These are phyloP conservation scores for Citrullus mucosospermus DNA, from an alignment of 306 rosid species.

Conservation along the genomic window DNA sequence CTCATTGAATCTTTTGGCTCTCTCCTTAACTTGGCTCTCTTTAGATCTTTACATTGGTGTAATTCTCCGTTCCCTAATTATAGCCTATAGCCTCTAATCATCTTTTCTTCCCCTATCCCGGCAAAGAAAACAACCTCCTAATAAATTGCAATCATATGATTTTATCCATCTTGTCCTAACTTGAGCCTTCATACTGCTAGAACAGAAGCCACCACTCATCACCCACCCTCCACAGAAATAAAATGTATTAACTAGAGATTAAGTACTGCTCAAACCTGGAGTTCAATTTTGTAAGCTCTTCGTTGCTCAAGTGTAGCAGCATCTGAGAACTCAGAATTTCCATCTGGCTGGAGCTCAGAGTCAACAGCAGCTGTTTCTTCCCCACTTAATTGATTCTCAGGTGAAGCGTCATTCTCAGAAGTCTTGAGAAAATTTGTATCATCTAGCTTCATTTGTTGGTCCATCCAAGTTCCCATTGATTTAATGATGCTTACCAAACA, in stretches of 20 bases:
- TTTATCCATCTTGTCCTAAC: background rate
- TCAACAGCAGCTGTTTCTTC: slow-evolving; percentile 78
- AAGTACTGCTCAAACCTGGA: slow-evolving; percentile 55
- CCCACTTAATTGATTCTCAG: slow-evolving; percentile 46
- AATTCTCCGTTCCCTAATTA: background rate
- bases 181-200: background rate
- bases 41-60: background rate
- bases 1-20: background rate
- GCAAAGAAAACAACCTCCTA: background rate
- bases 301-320: slow-evolving; percentile 93
- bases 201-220: background rate
- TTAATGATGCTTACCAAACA: slow-evolving; percentile 78
- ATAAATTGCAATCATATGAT: background rate
- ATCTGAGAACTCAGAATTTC: slow-evolving; percentile 62
- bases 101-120: background rate
- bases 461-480: slow-evolving; percentile 99
- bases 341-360: slow-evolving; percentile 63
- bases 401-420: slow-evolving; percentile 39
- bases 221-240: slow-evolving; percentile 5
- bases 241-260: background rate
- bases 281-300: slow-evolving; percentile 83
- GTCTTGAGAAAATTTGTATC: slow-evolving; percentile 44
- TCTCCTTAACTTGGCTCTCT: background rate
- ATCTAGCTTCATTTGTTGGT: slow-evolving; percentile 63
- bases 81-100: background rate